A percentile compares a stretch with the other conserved stretches of the same genome.
Evolutionary conservation across 257 asterid genomes (phyloP).

Genomic region (Gentiana straminea): DNA sequence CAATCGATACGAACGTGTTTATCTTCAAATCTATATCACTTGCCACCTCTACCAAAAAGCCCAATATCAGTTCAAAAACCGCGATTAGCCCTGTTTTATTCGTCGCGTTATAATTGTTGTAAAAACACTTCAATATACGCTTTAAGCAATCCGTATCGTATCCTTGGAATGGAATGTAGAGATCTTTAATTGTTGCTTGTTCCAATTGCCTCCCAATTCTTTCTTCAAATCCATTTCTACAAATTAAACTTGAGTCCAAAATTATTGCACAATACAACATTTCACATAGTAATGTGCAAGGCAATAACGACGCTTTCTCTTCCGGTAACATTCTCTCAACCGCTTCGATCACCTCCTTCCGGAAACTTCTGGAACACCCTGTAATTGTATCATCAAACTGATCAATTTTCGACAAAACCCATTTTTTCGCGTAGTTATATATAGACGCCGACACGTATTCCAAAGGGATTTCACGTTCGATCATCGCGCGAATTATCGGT

Average conservation of each 20-base stretch:
- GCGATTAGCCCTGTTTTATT: conserved; percentile 20
- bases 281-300: conserved; percentile 40
- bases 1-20: conserved; percentile 19
- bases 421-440: conserved; percentile 33
- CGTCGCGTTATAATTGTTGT: conserved; percentile 20
- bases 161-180: conserved; percentile 53
- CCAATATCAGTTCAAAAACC: conserved; percentile 52
- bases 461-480: conserved; percentile 28
- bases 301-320: conserved; percentile 17
- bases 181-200: conserved; percentile 35
- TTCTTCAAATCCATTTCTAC: conserved; percentile 41
- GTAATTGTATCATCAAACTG: conserved; percentile 17
- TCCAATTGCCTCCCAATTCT: conserved; percentile 66
- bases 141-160: conserved; percentile 51
- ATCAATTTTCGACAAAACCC: conserved; percentile 33
- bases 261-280: conserved; percentile 42
- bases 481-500: conserved; percentile 36
- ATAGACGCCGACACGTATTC: conserved; percentile 46
- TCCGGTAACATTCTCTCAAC: conserved; percentile 41
- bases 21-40: conserved; percentile 43
- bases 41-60: conserved; percentile 55
- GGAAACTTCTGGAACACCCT: conserved; percentile 12
- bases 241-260: conserved; percentile 35
- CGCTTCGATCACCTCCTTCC: conserved; percentile 49
- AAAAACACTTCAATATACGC: conserved; percentile 62